A percentile compares a stretch with the other conserved stretches of the same genome.
phyloP scores from a whole-genome alignment of 225 moss, liverwort and hornwort genomes.

The Lunularia cruciata region DNA sequence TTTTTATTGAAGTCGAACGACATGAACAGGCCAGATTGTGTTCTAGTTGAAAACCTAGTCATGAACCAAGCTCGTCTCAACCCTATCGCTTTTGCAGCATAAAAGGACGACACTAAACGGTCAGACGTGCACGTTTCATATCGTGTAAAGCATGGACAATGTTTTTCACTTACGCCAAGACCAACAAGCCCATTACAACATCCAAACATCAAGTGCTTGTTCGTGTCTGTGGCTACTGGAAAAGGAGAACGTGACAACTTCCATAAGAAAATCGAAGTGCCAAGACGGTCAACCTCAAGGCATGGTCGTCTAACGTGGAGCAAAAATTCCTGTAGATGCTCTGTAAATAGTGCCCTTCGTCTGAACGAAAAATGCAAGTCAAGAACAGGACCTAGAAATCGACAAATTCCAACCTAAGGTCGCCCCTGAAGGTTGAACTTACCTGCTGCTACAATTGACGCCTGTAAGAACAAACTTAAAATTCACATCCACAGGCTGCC shows the following conservation, averaged over 20 bases:
- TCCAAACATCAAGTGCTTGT: no score
- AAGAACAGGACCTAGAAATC: background rate
- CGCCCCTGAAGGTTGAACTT: background rate
- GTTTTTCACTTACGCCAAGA: no score
- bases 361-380: background rate
- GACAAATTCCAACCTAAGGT: conserved; percentile 3
- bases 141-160: no score
- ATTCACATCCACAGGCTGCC: conserved; percentile 4
- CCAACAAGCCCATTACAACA: no score
- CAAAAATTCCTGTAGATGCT: no score
- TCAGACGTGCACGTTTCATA: no score
- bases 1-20: no score
- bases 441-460: background rate
- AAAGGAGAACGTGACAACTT: no score
- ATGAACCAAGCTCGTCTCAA: background rate
- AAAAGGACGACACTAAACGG: no score
- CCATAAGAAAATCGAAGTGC: no score
- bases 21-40: background rate
- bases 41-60: background rate
- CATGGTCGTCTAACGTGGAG: background rate
- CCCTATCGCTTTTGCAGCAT: background rate
- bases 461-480: background rate
- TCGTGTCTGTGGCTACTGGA: no score
- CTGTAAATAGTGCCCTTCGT: no score
- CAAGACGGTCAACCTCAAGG: background rate